phyloP scores from a whole-genome alignment of 495 filamentous ascomycete genomes.

The Amphirosellinia nigrospora region DNA sequence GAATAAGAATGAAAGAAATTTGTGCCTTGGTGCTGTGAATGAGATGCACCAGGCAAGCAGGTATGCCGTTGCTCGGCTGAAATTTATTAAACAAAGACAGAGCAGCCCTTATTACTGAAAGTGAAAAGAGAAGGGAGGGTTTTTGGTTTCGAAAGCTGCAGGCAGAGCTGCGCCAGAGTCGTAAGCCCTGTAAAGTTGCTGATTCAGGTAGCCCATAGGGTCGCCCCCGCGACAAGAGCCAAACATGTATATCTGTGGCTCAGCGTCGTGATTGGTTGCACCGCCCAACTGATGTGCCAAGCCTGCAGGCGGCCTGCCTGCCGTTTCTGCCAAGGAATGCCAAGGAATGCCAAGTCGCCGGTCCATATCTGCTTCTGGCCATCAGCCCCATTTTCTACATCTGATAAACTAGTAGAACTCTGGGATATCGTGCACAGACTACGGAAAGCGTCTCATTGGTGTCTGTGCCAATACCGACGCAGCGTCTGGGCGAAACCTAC shows the following conservation, averaged over 20 bases:
- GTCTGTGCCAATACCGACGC: conserved; percentile 21
- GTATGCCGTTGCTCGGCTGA: background rate
- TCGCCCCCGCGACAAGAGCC: background rate
- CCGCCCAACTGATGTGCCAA: background rate
- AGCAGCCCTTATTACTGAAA: background rate
- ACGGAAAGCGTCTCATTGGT: conserved; percentile 14
- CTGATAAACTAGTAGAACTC: background rate
- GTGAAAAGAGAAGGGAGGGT: background rate
- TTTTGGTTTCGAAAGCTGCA: conserved; percentile 15
- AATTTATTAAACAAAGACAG: conserved; percentile 3
- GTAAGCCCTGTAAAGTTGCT: background rate
- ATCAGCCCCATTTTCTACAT: background rate
- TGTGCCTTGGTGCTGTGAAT: background rate
- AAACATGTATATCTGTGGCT: background rate
- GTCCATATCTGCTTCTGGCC: background rate
- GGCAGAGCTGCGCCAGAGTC: background rate
- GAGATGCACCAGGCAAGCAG: background rate
- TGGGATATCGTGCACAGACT: background rate
- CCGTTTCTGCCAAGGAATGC: background rate
- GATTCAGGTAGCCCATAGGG: background rate
- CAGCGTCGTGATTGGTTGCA: conserved; percentile 1
- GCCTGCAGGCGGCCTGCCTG: conserved; percentile 8
- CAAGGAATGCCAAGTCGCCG: conserved; percentile 3
- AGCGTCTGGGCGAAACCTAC: conserved; percentile 18
- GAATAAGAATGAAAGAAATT: background rate